phyloP scores from a whole-genome alignment of 2,329 filamentous ascomycete species.

The Fonsecaea erecta region DNA sequence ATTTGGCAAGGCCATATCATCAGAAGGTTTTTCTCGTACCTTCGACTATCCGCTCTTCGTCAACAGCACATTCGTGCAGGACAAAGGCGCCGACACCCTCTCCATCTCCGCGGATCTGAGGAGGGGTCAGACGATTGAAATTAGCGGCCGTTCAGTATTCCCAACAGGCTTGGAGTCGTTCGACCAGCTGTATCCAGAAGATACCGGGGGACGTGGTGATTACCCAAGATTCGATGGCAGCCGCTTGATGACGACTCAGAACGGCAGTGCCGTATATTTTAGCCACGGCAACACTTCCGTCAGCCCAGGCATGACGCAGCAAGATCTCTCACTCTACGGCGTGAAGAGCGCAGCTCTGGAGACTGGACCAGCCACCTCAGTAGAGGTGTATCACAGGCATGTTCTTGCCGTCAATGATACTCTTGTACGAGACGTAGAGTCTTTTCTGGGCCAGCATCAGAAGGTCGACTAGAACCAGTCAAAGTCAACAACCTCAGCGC shows the following conservation, averaged over 20 bases:
- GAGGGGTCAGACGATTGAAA: not conserved
- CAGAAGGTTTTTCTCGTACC: constrained; percentile 7
- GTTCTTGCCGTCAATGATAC: constrained; percentile 11
- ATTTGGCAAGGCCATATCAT: not conserved
- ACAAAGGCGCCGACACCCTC: not conserved
- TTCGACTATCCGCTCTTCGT: constrained; percentile 12
- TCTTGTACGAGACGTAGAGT: not conserved
- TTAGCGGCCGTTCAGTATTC: constrained; percentile 1
- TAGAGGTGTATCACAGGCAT: constrained; percentile 1
- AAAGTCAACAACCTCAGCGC: no score
- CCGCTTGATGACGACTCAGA: constrained; percentile 7
- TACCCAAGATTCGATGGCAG: not conserved
- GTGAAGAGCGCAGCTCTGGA: not conserved
- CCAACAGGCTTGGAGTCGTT: constrained; percentile 1
- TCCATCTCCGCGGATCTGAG: constrained; percentile 2
- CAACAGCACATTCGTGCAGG: constrained; percentile 3
- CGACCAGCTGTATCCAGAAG: not conserved
- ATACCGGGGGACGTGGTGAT: not conserved
- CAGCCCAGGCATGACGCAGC: constrained; percentile 6
- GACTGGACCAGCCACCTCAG: not conserved
- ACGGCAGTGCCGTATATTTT: constrained; percentile 7
- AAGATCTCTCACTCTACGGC: not conserved
- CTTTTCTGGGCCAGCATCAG: not conserved
- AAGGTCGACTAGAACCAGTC: not conserved
- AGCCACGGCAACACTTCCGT: constrained; percentile 8